Evolutionary conservation across 495 filamentous ascomycete genomes (phyloP).

Genomic region (Parmelia sp.): DNA sequence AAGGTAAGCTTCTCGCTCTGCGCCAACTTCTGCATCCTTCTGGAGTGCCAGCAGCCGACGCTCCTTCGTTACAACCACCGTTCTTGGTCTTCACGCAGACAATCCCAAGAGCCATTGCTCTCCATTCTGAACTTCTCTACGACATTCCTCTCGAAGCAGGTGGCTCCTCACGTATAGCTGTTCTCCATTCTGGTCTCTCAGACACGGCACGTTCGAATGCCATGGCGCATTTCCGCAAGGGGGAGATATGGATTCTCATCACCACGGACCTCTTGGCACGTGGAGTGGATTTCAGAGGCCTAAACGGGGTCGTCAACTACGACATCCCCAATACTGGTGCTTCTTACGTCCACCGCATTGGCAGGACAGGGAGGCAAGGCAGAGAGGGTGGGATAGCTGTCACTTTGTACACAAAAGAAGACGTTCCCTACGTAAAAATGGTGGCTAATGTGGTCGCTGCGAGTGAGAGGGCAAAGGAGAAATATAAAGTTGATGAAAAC

Average conservation of each 20-base stretch:
- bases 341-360: constrained; percentile 87
- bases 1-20: constrained; percentile 86
- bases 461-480: constrained; percentile 58
- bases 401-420: constrained; percentile 91
- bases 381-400: constrained; percentile 84
- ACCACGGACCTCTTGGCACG: constrained; percentile 89
- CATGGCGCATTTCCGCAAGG: constrained; percentile 83
- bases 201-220: constrained; percentile 66
- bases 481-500: constrained; percentile 30
- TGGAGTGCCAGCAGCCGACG: constrained; percentile 43
- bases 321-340: constrained; percentile 86
- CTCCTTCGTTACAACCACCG: constrained; percentile 65
- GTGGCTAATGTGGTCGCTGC: constrained; percentile 87
- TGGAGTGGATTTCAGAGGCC: constrained; percentile 83
- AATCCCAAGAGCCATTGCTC: constrained; percentile 77
- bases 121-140: constrained; percentile 86
- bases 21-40: constrained; percentile 81
- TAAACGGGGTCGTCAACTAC: constrained; percentile 95
- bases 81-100: constrained; percentile 95
- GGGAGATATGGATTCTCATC: constrained; percentile 92
- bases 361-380: constrained; percentile 83
- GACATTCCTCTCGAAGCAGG: constrained; percentile 87
- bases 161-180: constrained; percentile 77
- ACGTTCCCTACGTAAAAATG: constrained; percentile 81
- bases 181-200: constrained; percentile 80